Base-by-base conservation (phyloP, 2,329 filamentous ascomycete species). In the Amesomyces nigricolor region DNA sequence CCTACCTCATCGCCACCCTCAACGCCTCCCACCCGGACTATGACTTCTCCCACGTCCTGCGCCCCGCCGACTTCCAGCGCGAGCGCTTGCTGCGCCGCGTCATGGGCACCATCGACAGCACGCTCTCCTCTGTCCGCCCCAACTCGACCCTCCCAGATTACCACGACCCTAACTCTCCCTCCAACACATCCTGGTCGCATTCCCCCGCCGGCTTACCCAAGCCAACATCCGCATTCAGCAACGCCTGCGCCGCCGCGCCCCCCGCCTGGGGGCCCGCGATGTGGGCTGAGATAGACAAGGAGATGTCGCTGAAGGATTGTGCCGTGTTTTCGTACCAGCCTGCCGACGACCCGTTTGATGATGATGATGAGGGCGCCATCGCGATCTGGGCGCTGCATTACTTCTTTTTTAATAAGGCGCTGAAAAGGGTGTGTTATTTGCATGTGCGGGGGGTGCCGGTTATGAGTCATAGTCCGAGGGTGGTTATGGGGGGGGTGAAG, bases 21-120 rank as follows among this genome's bases (percentile, higher is more conserved):
- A 99, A 99, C 68, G 94, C 94, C 5, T 95, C 89, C 56, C 92
- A 99, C 72, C 85, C 89, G 2, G 89, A 99, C 72, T 97, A 99
- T 71, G 94, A 99, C 71, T 99, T 99, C 73, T 96, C 91, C 2
- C 88, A 96, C 67, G 86, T 94, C 35, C 77, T 97, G 56, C 86
- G 91, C 38, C 91, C 94, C 0, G 82, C 86, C 37, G 94, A 99
- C 70, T 99, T 99, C 71, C 87, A 86, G 64, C 86, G 88, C 61
- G 91, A 96, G 75, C 81, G 86, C 57, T 89, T 85, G 64, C 71
- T 96, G 60, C 84, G 88, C 59, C 80, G 81, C 19, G 89, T 96
- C 56, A 95, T 95, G 81, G 87, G 87, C 65, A 89, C 84, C 52
- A 82, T 99, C 57, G 91, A 97, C 69, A 90, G 84, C 13, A 95